Evolutionary conservation across 768 basidiomycete species (phyloP), one percentile per base, ranked within the genome.

Genomic region (Sistotremastrum niveocremeum): DNA sequence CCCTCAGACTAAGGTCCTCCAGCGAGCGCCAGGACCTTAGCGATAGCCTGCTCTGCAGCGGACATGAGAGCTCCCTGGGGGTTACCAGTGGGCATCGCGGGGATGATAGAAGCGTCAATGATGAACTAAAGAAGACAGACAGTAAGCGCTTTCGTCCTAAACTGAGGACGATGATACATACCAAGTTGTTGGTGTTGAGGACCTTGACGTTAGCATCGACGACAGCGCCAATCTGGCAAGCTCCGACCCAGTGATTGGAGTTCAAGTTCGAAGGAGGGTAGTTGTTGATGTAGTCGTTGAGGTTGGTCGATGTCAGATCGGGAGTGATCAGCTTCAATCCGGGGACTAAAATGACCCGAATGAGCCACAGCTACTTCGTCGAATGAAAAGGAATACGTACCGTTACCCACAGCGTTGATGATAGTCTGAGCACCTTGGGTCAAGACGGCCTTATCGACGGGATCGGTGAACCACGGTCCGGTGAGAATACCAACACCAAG

Each of bases 181-280:
- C 62, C 53, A 65, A 46, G 50, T 65, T 65, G 59, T 68, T 63
- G 31, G 66, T 65, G 54, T 60, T 59, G 52, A 61, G 64, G 42
- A 80, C 80, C 56, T 76, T 74, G 7, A 68, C 61, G 55, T 79
- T 77, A 48, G 67, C 58, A 49, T 79, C 77, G 12, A 81, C 76
- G 28, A 81, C 78, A 20, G 20, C 20, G 34, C 72, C 71, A 38
- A 80, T 73, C 35, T 57, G 63, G 53, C 68, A 68, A 4, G 76
- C 66, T n/a, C 75, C 77, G 11, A 77, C 71, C 77, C 77, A 79
- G 58, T 81, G 78, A 53, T 81, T 81, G 5, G 75, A 77, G 59
- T 73, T 65, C 61, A 78, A 61, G 20, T 11, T 50, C 55, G 31
- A 12, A 49, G 62, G 62, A 36, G 59, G 49, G 47, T 70, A 71